A percentile compares a stretch with the other conserved stretches of the same genome.
These are phyloP conservation scores for Anisodus tanguticus DNA, from an alignment of 257 asterid genomes.

Conservation along the genomic window DNA sequence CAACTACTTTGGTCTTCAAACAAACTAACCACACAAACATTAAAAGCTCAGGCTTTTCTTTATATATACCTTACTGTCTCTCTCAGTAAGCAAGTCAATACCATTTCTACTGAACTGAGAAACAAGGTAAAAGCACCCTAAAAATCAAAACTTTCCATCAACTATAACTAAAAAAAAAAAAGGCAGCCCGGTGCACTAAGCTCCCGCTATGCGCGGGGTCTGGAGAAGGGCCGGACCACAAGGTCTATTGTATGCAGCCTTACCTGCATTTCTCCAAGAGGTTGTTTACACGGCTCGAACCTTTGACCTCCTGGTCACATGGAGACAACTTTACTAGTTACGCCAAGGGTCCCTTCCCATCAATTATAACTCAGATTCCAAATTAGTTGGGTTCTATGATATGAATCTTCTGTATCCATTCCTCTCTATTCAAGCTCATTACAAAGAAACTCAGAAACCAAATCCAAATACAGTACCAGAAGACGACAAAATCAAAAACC, in stretches of 20 bases:
- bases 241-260: too few relatives aligned
- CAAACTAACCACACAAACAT: constrained; percentile 6
- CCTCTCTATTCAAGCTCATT: background rate
- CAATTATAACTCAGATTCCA: background rate
- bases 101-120: background rate
- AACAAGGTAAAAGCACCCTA: background rate
- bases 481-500: constrained; percentile 28
- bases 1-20: background rate
- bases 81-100: background rate
- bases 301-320: too few relatives aligned
- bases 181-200: too few relatives aligned
- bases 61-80: background rate
- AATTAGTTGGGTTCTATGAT: background rate
- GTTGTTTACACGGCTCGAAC: too few relatives aligned
- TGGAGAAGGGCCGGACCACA: too few relatives aligned
- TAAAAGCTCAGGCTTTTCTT: too few relatives aligned
- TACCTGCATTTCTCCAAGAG: too few relatives aligned
- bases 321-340: too few relatives aligned
- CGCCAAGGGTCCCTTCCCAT: too few relatives aligned
- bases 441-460: constrained; percentile 17
- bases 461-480: constrained; percentile 29
- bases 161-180: background rate
- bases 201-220: too few relatives aligned
- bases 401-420: background rate
- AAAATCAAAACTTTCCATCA: background rate